Conservation (phyloP, 495 filamentous ascomycete genomes). For the Lasiosphaeria ovina region DNA sequence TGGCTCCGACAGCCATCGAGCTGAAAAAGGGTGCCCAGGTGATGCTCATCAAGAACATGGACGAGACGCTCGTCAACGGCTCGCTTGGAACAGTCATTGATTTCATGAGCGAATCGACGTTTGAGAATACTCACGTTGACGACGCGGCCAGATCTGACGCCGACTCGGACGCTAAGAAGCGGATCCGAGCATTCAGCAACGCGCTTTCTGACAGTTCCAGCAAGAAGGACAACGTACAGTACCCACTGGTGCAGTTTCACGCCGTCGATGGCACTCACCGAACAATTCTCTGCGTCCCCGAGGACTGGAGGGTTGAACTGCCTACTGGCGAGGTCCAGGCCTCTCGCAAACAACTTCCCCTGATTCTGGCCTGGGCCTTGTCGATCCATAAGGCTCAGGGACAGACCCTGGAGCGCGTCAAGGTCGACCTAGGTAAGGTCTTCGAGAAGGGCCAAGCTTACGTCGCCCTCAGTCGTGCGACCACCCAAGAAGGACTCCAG, state of each 20-base stretch:
- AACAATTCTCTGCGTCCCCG: slow-evolving; percentile 76
- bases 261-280: slow-evolving; percentile 75
- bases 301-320: slow-evolving; percentile 94
- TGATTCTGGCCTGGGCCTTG: slow-evolving; percentile 94
- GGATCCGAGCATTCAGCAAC: slow-evolving; percentile 38
- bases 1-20: slow-evolving; percentile 75
- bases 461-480: slow-evolving; percentile 81
- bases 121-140: slow-evolving; percentile 58
- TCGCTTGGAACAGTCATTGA: slow-evolving; percentile 80
- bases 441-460: slow-evolving; percentile 96
- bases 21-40: slow-evolving; percentile 93
- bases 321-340: slow-evolving; percentile 95
- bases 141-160: slow-evolving; percentile 51
- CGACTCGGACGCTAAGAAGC: slow-evolving; percentile 47
- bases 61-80: slow-evolving; percentile 90
- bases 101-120: slow-evolving; percentile 83
- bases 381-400: slow-evolving; percentile 99
- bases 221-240: slow-evolving; percentile 50
- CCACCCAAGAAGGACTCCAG: slow-evolving; percentile 81
- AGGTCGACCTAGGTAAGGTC: slow-evolving; percentile 85
- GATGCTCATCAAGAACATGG: slow-evolving; percentile 99
- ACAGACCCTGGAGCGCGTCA: slow-evolving; percentile 91
- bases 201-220: slow-evolving; percentile 22
- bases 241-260: slow-evolving; percentile 79
- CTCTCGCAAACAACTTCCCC: slow-evolving; percentile 69